Evolutionary conservation across 495 filamentous ascomycete genomes (phyloP), one percentile per base, ranked within the genome.

Genomic region (Cryomyces minteri): DNA sequence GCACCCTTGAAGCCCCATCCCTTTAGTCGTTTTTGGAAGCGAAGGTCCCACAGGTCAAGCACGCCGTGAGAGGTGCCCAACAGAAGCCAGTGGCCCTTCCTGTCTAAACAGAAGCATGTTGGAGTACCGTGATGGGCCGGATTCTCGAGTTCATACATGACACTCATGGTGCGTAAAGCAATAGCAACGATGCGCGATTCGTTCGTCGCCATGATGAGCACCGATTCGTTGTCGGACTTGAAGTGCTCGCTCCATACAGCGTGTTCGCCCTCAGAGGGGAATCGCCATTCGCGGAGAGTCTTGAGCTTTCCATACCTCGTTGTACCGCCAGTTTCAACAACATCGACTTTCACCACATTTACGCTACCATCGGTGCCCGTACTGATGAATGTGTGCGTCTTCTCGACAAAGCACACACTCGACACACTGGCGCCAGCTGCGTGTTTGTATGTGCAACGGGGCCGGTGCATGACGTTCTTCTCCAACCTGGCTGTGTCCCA

Each of bases 401-500:
- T 85, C 54, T 95, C 88, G 32, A 99, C 73, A 58, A 96, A 96
- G 43, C 80, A 82, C 25, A 95, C 54, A 5, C 84, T 76, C 28
- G 82, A 80, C 6, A 95, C 81, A 46, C 76, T 80, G 0, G 78
- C 71, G 3, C 77, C 80, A 5, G 63, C 44, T 1, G 72, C 70
- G 59, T 94, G 85, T 46, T 67, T 77, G 60, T 92, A 77, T 0
- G 83, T 95, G 54, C 90, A 84, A n/a, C 92, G 72, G 9, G 87
- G 82, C 38, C 85, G 73, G 55, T 93, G 81, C 0, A 80, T 78
- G 38, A 95, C 67, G 57, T 94, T 96, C 36, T 82, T 77, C 58
- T 99, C 92, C 4, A 99, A 66, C 32, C 92, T 73, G 25, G 74
- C 74, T 8, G 84, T 80, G 60, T 99, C 92, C 92, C 92, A 99